Conservation (phyloP, 176 grass and related monocot species). For the Aegilops sharonensis region DNA sequence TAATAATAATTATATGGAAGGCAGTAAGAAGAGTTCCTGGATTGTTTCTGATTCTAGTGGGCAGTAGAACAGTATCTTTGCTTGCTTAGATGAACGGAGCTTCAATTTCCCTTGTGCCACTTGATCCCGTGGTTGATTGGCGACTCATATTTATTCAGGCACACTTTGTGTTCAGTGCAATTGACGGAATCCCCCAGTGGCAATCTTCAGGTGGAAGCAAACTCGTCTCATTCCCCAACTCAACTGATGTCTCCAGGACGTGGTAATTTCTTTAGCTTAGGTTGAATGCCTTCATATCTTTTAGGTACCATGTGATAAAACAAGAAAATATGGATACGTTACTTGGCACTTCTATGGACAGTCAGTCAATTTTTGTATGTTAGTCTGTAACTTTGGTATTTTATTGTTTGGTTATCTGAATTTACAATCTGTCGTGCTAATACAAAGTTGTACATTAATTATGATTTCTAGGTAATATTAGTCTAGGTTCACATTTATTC, state of each 20-base stretch:
- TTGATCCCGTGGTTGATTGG: slow-evolving; percentile 7
- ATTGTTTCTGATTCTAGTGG: not conserved
- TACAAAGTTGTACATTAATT: not conserved
- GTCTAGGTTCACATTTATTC: not conserved
- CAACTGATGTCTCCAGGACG: slow-evolving; percentile 24
- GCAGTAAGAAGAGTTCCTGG: not conserved
- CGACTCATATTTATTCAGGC: slow-evolving; percentile 27
- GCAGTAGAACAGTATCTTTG: not conserved
- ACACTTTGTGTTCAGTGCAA: slow-evolving; percentile 31
- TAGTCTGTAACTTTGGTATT: not conserved
- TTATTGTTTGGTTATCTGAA: not conserved
- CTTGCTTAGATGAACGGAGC: not conserved
- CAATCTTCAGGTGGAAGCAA: slow-evolving; percentile 40
- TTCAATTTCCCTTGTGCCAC: not conserved
- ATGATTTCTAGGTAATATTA: not conserved
- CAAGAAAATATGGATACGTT: not conserved
- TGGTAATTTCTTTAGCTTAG: slow-evolving; percentile 37
- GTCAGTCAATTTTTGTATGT: not conserved
- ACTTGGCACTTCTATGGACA: slow-evolving; percentile 8
- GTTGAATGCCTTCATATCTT: not conserved
- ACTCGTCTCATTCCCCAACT: slow-evolving; percentile 18
- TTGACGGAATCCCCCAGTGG: slow-evolving; percentile 39
- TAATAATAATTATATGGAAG: not conserved
- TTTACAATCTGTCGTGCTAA: not conserved
- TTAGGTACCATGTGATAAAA: not conserved